phyloP scores from a whole-genome alignment of 2,329 filamentous ascomycete genomes.

The Talaromyces atroroseus region DNA sequence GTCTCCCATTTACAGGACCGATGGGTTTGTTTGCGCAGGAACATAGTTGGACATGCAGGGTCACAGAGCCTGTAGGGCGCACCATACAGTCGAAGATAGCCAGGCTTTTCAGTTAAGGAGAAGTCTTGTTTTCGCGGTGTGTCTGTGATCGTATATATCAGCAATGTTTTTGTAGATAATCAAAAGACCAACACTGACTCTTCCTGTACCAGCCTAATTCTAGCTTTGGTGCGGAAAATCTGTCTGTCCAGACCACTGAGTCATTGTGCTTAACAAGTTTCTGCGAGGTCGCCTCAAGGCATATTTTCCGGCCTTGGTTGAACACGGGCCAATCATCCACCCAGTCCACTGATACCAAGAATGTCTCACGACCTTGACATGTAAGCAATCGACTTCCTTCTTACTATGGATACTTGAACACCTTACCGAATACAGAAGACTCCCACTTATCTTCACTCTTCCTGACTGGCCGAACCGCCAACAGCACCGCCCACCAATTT shows the following conservation, averaged over 20 bases:
- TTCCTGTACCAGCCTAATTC: constrained; percentile 34
- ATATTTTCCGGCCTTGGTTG: constrained; percentile 43
- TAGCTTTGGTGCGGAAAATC: constrained; percentile 24
- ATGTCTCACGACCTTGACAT: constrained; percentile 43
- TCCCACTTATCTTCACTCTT: constrained; percentile 25
- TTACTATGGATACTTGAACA: too few relatives aligned
- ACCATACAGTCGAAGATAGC: constrained; percentile 46
- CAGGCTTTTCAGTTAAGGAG: constrained; percentile 42
- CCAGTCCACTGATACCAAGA: constrained; percentile 48
- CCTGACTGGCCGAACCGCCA: constrained; percentile 40
- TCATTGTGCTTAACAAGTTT: constrained; percentile 11
- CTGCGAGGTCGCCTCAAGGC: constrained; percentile 27
- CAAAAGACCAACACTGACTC: constrained; percentile 28
- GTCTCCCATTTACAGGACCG: constrained; percentile 41
- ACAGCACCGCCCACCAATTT: constrained; percentile 46
- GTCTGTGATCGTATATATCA: constrained; percentile 26
- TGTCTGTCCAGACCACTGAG: constrained; percentile 20
- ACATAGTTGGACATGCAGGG: constrained; percentile 48
- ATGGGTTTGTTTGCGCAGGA: constrained; percentile 51
- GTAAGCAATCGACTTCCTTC: background rate
- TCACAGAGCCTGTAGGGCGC: constrained; percentile 49
- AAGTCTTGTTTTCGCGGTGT: constrained; percentile 46
- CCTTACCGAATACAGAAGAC: constrained; percentile 40
- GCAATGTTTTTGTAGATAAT: background rate
- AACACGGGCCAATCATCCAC: constrained; percentile 49